Percentiles rank a stretch among this genome's conserved stretches.
Conservation (phyloP, 1,284 basidiomycete species). For the Blastosporella zonata region DNA sequence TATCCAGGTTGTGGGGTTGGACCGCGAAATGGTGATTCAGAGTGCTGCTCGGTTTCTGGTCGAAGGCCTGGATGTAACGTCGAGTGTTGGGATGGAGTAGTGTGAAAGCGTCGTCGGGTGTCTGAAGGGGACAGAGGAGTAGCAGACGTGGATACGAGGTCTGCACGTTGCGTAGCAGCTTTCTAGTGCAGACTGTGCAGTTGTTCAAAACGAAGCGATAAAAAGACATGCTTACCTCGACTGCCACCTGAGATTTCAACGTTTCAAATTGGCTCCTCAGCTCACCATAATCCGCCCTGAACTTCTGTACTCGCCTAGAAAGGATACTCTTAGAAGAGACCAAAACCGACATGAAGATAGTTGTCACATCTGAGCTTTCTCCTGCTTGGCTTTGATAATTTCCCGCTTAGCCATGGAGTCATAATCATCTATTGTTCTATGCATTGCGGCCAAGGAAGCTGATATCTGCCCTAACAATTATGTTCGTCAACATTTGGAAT, state of each 20-base stretch:
- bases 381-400: slow-evolving; percentile 90
- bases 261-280: slow-evolving; percentile 69
- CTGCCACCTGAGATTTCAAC: slow-evolving; percentile 53
- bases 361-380: slow-evolving; percentile 87
- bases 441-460: slow-evolving; percentile 88
- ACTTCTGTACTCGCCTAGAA: slow-evolving; percentile 78
- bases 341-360: slow-evolving; percentile 4
- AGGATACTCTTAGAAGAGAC: slow-evolving; percentile 1
- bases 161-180: slow-evolving; percentile 53
- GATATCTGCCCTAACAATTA: slow-evolving; percentile 83
- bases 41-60: slow-evolving; percentile 46
- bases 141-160: slow-evolving; percentile 56
- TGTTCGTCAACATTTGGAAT: slow-evolving; percentile 12
- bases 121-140: slow-evolving; percentile 51
- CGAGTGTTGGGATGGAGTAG: slow-evolving; percentile 41
- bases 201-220: background rate
- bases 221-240: slow-evolving; percentile 34
- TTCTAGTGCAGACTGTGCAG: slow-evolving; percentile 37
- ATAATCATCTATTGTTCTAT: slow-evolving; percentile 92
- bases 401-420: slow-evolving; percentile 94
- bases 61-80: slow-evolving; percentile 44
- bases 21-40: slow-evolving; percentile 75
- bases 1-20: slow-evolving; percentile 53
- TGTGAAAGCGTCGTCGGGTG: slow-evolving; percentile 56
- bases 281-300: slow-evolving; percentile 72